Percentiles rank a stretch among this genome's conserved stretches.
Evolutionary conservation across 225 moss, liverwort and hornwort genomes (phyloP).

Genomic region (Pseudisothecium myosuroides): DNA sequence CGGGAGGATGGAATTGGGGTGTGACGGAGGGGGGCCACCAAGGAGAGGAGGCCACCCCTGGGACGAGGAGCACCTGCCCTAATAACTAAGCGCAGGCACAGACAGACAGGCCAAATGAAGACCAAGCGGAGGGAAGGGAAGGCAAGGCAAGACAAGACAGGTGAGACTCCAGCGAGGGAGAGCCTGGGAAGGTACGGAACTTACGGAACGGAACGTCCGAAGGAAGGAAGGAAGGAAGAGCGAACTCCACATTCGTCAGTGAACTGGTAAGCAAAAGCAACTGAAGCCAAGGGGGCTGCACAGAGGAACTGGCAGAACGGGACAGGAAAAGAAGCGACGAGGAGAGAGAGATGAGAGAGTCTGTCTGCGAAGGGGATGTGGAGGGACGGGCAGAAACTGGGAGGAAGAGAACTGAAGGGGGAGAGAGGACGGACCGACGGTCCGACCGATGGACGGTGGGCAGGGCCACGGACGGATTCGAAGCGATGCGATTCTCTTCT

Average conservation of each 20-base stretch:
- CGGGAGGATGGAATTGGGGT: neutral
- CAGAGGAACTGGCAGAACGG: too few relatives aligned
- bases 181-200: neutral
- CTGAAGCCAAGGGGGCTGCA: too few relatives aligned
- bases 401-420: too few relatives aligned
- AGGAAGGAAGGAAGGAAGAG: neutral
- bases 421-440: neutral
- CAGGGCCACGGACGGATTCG: too few relatives aligned
- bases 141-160: too few relatives aligned
- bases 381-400: neutral
- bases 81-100: too few relatives aligned
- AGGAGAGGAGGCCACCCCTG: neutral
- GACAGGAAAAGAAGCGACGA: too few relatives aligned
- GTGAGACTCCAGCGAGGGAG: neutral
- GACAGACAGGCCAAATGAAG: neutral
- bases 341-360: neutral
- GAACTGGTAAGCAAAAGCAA: too few relatives aligned
- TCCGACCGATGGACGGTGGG: neutral
- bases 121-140: neutral
- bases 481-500: too few relatives aligned
- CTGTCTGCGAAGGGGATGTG: neutral
- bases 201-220: neutral
- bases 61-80: neutral
- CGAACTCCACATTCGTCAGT: neutral
- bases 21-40: neutral